These are phyloP conservation scores for Candida glucosophila DNA, from an alignment of 1,139 yeast species.

Conservation along the genomic window DNA sequence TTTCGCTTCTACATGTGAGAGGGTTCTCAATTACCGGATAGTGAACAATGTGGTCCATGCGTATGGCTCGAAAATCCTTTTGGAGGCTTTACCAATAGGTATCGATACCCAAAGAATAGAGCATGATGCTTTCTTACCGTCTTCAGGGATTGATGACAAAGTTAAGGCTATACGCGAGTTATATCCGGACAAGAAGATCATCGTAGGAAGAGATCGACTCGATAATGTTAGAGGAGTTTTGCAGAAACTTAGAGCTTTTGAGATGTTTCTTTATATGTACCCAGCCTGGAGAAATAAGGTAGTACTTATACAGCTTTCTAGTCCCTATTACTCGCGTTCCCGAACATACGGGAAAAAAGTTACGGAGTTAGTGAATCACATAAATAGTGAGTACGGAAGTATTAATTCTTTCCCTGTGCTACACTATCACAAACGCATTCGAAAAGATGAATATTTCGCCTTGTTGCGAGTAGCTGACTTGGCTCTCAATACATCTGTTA, in stretches of 20 bases:
- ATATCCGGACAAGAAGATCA: constrained; percentile 66
- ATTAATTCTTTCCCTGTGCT: constrained; percentile 78
- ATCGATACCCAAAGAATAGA: constrained; percentile 65
- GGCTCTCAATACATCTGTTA: constrained; percentile 78
- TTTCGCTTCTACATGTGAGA: constrained; percentile 79
- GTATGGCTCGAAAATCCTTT: constrained; percentile 67
- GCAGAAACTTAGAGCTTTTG: constrained; percentile 75
- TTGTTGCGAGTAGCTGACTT: constrained; percentile 82
- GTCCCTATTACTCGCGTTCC: constrained; percentile 58
- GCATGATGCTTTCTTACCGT: constrained; percentile 40
- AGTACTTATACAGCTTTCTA: constrained; percentile 84
- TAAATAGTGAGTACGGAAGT: constrained; percentile 77
- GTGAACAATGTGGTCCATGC: constrained; percentile 54
- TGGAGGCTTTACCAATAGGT: constrained; percentile 78
- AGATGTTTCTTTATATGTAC: constrained; percentile 73
- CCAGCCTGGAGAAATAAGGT: constrained; percentile 90
- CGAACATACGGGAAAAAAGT: constrained; percentile 68
- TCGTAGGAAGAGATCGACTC: constrained; percentile 76
- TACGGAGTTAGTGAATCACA: constrained; percentile 65
- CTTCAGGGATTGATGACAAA: constrained; percentile 24
- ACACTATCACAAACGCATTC: constrained; percentile 85
- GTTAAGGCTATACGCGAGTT: constrained; percentile 49
- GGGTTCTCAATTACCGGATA: constrained; percentile 67
- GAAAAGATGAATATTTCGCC: constrained; percentile 83
- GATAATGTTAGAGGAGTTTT: constrained; percentile 78